Percentiles rank a stretch among this genome's conserved stretches.
phyloP scores from a whole-genome alignment of 306 rosid genomes.

The Gynostemma pentaphyllum region DNA sequence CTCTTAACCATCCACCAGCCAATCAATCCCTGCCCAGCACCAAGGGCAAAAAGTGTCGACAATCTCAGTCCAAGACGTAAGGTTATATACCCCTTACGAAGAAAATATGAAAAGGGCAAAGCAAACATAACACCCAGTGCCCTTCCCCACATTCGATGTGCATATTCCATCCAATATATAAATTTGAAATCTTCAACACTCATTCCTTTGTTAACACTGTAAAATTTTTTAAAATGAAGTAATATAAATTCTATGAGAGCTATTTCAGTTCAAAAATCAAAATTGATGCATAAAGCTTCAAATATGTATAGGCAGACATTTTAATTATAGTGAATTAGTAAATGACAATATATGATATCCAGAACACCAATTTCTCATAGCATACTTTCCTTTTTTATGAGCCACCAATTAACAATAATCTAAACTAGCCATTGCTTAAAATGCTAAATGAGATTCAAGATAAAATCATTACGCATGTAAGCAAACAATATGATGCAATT shows the following conservation, averaged over 20 bases:
- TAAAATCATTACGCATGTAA: neutral
- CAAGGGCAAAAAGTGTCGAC: constrained; percentile 58
- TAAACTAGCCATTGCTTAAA: neutral
- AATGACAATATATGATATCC: neutral
- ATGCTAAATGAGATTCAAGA: neutral
- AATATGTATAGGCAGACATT: neutral
- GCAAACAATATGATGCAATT: neutral
- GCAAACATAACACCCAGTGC: constrained; percentile 70
- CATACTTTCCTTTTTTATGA: neutral
- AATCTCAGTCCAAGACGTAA: constrained; percentile 64
- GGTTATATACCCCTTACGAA: constrained; percentile 73
- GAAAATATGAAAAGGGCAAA: constrained; percentile 88
- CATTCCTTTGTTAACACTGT: constrained; percentile 37
- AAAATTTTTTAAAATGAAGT: constrained; percentile 1
- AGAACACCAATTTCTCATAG: neutral
- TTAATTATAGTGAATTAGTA: neutral
- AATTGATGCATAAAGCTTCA: neutral
- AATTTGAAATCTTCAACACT: constrained; percentile 34
- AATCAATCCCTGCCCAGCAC: constrained; percentile 80
- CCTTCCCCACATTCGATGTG: constrained; percentile 98
- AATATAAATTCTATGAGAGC: neutral
- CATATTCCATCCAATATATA: constrained; percentile 61
- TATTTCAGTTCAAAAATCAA: constrained; percentile 1
- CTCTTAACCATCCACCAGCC: constrained; percentile 99
- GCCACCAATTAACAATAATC: neutral